Conservation (phyloP, 1,284 basidiomycete species). For the Rhodotorula mucilaginosa region DNA sequence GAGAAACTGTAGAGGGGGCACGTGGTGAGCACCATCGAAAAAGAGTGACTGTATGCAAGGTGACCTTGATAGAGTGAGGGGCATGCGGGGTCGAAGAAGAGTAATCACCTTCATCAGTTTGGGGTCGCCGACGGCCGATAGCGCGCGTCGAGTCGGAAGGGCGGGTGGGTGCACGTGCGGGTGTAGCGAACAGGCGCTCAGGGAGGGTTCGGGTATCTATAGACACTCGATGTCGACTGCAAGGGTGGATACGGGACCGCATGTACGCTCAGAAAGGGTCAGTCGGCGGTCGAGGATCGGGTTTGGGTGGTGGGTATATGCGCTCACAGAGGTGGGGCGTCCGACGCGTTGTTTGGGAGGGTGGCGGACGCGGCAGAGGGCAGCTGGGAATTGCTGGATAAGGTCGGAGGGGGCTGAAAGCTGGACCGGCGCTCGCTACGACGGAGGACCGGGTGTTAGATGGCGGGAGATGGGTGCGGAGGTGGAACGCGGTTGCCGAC, state of each 20-base stretch:
- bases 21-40: not conserved
- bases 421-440: not conserved
- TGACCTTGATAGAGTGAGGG: not conserved
- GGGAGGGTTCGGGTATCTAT: no score
- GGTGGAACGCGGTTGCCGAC: slow-evolving; percentile 2
- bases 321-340: slow-evolving; percentile 4
- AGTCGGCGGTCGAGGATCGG: not conserved
- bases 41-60: not conserved
- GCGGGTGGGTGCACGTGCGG: not conserved
- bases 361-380: not conserved
- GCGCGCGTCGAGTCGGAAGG: not conserved
- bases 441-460: not conserved
- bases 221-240: no score
- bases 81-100: not conserved
- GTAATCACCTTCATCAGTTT: slow-evolving; percentile 7
- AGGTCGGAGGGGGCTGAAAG: not conserved
- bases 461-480: not conserved
- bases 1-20: slow-evolving; percentile 39
- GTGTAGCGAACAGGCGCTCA: no score
- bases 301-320: not conserved
- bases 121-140: not conserved
- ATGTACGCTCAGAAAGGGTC: no score
- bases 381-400: not conserved
- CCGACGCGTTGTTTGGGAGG: not conserved
- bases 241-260: no score